Conservation (phyloP, 139 green algal genomes). For the Closterium sp. region DNA sequence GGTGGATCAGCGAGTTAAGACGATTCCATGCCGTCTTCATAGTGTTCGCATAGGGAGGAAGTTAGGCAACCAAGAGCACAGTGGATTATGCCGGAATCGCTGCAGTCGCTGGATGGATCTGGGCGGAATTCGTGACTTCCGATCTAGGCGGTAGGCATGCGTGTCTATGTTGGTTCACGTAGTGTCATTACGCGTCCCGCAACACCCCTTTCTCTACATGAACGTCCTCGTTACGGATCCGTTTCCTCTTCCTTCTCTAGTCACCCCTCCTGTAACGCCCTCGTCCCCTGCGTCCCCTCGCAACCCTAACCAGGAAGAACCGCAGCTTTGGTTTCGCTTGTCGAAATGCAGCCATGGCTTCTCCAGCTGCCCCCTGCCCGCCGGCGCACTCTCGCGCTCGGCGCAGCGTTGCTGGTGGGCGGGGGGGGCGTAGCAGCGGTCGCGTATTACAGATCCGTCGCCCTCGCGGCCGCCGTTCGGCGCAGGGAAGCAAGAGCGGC, state of each 20-base stretch:
- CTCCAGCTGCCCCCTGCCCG: neutral
- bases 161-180: neutral
- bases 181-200: neutral
- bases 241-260: neutral
- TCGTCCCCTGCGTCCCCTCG: neutral
- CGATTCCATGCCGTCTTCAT: too few species aligned
- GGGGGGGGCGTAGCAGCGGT: neutral
- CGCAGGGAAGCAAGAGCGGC: neutral
- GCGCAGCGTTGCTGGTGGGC: constrained; percentile 6
- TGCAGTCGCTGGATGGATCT: neutral
- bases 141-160: neutral
- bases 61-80: neutral
- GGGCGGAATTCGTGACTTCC: neutral
- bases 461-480: neutral
- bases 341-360: neutral
- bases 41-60: neutral
- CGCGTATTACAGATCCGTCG: neutral
- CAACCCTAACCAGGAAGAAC: neutral
- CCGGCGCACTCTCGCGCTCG: neutral
- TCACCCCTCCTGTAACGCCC: neutral
- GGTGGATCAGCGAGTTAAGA: too few species aligned
- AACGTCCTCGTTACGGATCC: neutral
- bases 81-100: neutral
- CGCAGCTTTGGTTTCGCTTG: neutral
- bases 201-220: neutral